Evolutionary conservation across 805 yeast species (phyloP).

Genomic region (Starmerella kuoi): DNA sequence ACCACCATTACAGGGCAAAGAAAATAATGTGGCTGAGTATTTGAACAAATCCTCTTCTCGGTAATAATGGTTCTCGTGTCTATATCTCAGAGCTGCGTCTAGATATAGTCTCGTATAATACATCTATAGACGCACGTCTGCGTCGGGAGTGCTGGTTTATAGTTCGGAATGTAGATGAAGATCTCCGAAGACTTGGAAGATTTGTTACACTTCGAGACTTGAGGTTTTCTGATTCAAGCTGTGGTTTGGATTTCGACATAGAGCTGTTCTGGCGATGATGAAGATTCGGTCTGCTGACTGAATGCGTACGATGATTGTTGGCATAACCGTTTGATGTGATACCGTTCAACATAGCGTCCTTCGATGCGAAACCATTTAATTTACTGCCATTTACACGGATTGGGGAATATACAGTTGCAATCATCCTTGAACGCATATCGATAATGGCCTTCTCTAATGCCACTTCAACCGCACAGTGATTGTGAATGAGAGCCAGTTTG

Average conservation of each 20-base stretch:
- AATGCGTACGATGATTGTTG: no score
- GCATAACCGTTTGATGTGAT: no score
- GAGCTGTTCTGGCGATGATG: background rate
- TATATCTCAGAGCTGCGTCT: background rate
- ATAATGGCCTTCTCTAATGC: constrained; percentile 71
- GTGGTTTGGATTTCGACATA: background rate
- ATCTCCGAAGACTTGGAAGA: background rate
- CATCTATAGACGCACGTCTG: background rate
- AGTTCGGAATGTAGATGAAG: background rate
- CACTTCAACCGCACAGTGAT: constrained; percentile 84
- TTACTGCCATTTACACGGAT: no score
- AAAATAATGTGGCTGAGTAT: constrained; percentile 1
- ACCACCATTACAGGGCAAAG: constrained; percentile 4
- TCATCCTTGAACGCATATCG: constrained; percentile 37
- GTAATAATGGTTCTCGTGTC: background rate
- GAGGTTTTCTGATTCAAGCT: background rate
- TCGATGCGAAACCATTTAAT: no score
- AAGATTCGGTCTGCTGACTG: no score
- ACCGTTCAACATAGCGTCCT: no score
- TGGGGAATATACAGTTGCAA: constrained; percentile 3
- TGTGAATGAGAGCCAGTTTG: constrained; percentile 66
- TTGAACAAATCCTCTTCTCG: background rate
- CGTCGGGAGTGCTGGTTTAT: background rate
- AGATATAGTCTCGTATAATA: background rate
- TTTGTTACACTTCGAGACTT: background rate